These are phyloP conservation scores for Podospora comata DNA, from an alignment of 495 filamentous ascomycete genomes.

Conservation along the genomic window DNA sequence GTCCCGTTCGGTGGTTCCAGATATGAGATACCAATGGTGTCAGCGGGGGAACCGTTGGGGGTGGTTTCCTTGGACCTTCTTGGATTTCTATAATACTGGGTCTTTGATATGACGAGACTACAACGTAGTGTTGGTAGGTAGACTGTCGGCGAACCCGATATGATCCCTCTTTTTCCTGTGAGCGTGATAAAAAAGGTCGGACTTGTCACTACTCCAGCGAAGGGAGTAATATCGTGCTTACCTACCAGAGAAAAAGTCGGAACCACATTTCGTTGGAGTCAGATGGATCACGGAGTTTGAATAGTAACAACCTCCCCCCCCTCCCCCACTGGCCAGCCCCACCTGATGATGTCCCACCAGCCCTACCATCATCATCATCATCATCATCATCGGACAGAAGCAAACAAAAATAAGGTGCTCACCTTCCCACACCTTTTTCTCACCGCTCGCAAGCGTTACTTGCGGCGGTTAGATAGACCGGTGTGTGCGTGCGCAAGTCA, in stretches of 20 bases:
- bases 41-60: neutral
- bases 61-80: neutral
- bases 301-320: too few relatives aligned
- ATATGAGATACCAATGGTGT: neutral
- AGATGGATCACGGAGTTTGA: too few relatives aligned
- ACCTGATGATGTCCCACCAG: neutral
- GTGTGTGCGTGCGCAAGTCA: neutral
- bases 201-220: neutral
- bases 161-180: too few relatives aligned
- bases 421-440: neutral
- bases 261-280: neutral
- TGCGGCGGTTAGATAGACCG: neutral
- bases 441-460: neutral
- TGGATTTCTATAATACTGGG: too few relatives aligned
- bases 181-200: too few relatives aligned
- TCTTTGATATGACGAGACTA: neutral
- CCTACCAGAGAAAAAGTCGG: neutral
- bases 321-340: too few relatives aligned
- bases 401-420: slow-evolving; percentile 9
- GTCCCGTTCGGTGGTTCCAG: neutral
- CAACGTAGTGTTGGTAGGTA: neutral
- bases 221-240: neutral
- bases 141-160: neutral
- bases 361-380: neutral
- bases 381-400: neutral